These are phyloP conservation scores for Pythium myriotylum DNA, from an alignment of 352 stramenopile species.

Conservation along the genomic window DNA sequence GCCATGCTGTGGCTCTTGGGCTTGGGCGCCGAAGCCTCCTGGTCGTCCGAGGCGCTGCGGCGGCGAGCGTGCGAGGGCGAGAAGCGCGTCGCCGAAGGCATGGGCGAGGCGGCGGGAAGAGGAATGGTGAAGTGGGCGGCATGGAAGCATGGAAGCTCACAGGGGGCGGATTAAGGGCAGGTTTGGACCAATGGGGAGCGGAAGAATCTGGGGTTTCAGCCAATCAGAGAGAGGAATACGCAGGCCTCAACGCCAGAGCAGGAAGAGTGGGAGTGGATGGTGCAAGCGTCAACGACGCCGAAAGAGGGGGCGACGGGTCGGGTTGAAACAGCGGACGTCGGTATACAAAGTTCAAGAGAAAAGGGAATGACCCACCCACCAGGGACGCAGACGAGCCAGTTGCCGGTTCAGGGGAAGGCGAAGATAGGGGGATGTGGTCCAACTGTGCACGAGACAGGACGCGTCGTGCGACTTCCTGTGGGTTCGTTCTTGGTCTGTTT, in stretches of 20 bases:
- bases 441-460: slow-evolving; percentile 1
- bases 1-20: slow-evolving; percentile 20
- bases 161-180: background rate
- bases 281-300: slow-evolving; percentile 4
- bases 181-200: slow-evolving; percentile 17
- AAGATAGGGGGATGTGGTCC: slow-evolving; percentile 11
- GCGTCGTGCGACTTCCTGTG: slow-evolving; percentile 4
- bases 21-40: background rate
- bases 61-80: slow-evolving; percentile 26
- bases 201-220: slow-evolving; percentile 33
- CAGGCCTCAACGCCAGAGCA: slow-evolving; percentile 15
- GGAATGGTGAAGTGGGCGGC: background rate
- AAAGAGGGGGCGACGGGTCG: slow-evolving; percentile 1
- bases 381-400: slow-evolving; percentile 15
- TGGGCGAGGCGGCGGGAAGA: slow-evolving; percentile 3
- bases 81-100: slow-evolving; percentile 27
- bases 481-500: slow-evolving; percentile 16
- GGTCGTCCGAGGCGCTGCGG: slow-evolving; percentile 4
- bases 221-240: slow-evolving; percentile 11
- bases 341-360: slow-evolving; percentile 11
- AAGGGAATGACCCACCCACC: slow-evolving; percentile 1
- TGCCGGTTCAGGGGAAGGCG: slow-evolving; percentile 11
- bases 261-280: slow-evolving; percentile 24
- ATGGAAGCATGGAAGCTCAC: background rate
- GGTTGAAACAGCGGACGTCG: background rate